phyloP scores from a whole-genome alignment of 768 basidiomycete genomes.

The Pleurotus sapidus region DNA sequence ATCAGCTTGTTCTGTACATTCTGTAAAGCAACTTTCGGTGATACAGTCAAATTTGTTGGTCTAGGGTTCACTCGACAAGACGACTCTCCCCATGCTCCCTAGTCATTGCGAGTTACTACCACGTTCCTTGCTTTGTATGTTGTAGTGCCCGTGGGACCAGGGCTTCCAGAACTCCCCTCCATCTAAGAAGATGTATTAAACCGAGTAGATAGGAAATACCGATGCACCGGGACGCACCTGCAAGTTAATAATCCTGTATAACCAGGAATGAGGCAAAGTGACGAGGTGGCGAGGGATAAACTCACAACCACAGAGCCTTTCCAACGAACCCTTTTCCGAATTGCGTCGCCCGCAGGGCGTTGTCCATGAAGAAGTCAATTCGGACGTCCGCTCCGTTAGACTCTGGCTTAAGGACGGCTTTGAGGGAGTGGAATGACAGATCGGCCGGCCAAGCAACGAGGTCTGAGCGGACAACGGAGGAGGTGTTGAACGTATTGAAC shows the following conservation, averaged over 20 bases:
- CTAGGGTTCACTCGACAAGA: too few species aligned
- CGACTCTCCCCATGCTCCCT: background rate
- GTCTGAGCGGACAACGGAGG: conserved; percentile 34
- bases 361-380: conserved; percentile 41
- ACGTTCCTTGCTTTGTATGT: conserved; percentile 41
- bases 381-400: conserved; percentile 33
- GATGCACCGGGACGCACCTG: conserved; percentile 23
- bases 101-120: conserved; percentile 32
- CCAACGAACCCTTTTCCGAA: conserved; percentile 38
- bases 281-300: background rate
- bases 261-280: background rate
- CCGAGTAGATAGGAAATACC: background rate
- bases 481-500: conserved; percentile 45
- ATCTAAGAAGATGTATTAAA: conserved; percentile 24
- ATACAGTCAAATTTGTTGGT: too few species aligned
- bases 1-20: too few species aligned
- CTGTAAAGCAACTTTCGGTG: too few species aligned
- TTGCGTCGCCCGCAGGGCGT: conserved; percentile 31
- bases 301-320: conserved; percentile 39
- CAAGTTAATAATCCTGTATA: conserved; percentile 36
- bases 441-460: conserved; percentile 40
- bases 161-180: conserved; percentile 44
- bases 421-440: conserved; percentile 38
- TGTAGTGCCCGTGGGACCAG: conserved; percentile 37
- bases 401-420: conserved; percentile 38